These are phyloP conservation scores for Penicillium crustosum DNA, from an alignment of 2,329 filamentous ascomycete species.

Conservation along the genomic window DNA sequence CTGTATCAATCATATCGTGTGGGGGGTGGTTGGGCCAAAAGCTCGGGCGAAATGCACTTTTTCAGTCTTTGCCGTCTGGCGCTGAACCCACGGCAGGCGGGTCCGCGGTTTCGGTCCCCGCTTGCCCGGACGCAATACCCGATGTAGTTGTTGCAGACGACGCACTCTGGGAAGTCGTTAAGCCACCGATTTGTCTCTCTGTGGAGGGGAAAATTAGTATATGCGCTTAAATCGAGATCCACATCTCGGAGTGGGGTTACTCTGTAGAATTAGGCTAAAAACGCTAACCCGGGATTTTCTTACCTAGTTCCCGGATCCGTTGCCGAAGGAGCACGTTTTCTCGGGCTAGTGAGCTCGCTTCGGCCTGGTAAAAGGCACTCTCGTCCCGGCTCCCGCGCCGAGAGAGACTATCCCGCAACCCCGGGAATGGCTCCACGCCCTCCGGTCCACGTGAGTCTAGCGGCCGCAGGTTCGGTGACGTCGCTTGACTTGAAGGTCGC, in stretches of 20 bases:
- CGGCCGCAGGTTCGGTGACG: constrained; percentile 41
- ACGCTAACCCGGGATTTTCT: constrained; percentile 5
- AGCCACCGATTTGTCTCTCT: constrained; percentile 27
- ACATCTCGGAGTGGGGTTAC: constrained; percentile 6
- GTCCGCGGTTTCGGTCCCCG: constrained; percentile 20
- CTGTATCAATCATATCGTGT: constrained; percentile 5
- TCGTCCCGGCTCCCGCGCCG: constrained; percentile 48
- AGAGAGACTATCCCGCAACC: constrained; percentile 28
- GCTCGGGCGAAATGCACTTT: background rate
- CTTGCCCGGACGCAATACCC: constrained; percentile 16
- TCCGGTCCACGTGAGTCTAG: constrained; percentile 29
- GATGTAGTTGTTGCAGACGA: constrained; percentile 10
- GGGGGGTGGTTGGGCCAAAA: background rate
- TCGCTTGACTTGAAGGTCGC: constrained; percentile 36
- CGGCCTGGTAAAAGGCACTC: constrained; percentile 49
- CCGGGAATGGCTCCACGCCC: constrained; percentile 27
- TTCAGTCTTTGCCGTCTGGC: constrained; percentile 22
- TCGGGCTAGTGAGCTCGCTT: constrained; percentile 47
- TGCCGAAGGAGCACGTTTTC: constrained; percentile 52
- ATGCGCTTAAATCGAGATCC: background rate
- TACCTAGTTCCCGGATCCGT: constrained; percentile 50
- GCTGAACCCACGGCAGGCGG: constrained; percentile 18
- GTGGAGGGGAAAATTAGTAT: background rate
- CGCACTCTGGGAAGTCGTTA: constrained; percentile 11
- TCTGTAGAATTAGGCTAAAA: background rate